These are phyloP conservation scores for Hyphodiscus hymeniophilus DNA, from an alignment of 495 filamentous ascomycete genomes.

Conservation along the genomic window DNA sequence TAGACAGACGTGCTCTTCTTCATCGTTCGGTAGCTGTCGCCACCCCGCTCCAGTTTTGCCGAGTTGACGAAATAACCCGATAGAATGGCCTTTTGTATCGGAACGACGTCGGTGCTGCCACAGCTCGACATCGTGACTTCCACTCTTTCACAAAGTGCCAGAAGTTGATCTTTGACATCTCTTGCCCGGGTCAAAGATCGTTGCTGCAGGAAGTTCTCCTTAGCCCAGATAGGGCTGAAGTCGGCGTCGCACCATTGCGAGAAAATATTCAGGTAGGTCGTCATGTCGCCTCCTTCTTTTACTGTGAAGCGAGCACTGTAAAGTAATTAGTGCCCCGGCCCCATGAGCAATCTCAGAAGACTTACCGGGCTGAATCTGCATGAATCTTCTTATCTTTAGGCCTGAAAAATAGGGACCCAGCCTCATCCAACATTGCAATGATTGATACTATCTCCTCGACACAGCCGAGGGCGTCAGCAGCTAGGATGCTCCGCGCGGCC, in stretches of 20 bases:
- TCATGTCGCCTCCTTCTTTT: conserved; percentile 89
- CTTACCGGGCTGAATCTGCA: conserved; percentile 87
- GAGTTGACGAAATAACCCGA: conserved; percentile 95
- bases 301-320: conserved; percentile 85
- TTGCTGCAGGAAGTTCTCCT: conserved; percentile 92
- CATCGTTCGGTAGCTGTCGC: conserved; percentile 88
- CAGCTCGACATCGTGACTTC: conserved; percentile 66
- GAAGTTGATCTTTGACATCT: conserved; percentile 89
- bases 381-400: conserved; percentile 97
- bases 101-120: conserved; percentile 62
- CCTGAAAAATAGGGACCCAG: conserved; percentile 83
- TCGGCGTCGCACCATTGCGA: conserved; percentile 95
- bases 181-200: conserved; percentile 77
- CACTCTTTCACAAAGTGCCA: conserved; percentile 89
- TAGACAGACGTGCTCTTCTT: conserved; percentile 89
- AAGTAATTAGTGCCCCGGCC: no score
- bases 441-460: conserved; percentile 94
- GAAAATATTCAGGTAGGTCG: conserved; percentile 77
- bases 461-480: conserved; percentile 78
- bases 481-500: conserved; percentile 87
- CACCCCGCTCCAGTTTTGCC: conserved; percentile 73
- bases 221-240: conserved; percentile 80
- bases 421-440: conserved; percentile 88
- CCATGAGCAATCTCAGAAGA: no score
- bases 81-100: conserved; percentile 81